Evolutionary conservation across 768 basidiomycete genomes (phyloP).

Genomic region (Auriscalpium vulgare): DNA sequence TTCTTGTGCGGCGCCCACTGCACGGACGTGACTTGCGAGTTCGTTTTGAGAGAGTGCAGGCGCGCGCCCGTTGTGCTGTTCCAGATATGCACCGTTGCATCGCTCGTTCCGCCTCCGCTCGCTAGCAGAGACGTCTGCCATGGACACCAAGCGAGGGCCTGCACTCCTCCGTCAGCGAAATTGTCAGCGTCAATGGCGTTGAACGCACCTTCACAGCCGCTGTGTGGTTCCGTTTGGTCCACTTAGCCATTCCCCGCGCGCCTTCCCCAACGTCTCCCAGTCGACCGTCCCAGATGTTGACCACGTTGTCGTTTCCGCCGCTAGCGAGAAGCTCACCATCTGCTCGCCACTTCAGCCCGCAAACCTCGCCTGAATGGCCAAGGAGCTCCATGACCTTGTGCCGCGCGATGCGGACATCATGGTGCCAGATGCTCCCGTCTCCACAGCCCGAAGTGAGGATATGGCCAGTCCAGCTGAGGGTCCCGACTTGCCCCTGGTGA

Average conservation of each 20-base stretch:
- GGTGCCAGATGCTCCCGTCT: slow-evolving; percentile 94
- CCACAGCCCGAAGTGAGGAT: slow-evolving; percentile 83
- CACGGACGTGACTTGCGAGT: slow-evolving; percentile 87
- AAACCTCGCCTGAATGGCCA: slow-evolving; percentile 91
- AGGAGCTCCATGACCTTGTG: slow-evolving; percentile 80
- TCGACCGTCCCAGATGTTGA: slow-evolving; percentile 95
- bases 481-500: slow-evolving; percentile 76
- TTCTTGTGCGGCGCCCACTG: slow-evolving; percentile 84
- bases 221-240: slow-evolving; percentile 87
- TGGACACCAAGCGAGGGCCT: slow-evolving; percentile 96
- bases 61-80: slow-evolving; percentile 89
- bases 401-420: slow-evolving; percentile 75
- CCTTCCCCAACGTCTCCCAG: slow-evolving; percentile 29
- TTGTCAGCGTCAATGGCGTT: neutral
- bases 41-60: slow-evolving; percentile 77
- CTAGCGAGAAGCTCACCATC: slow-evolving; percentile 93
- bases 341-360: slow-evolving; percentile 63
- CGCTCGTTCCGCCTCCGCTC: slow-evolving; percentile 61
- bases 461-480: slow-evolving; percentile 82
- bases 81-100: slow-evolving; percentile 87
- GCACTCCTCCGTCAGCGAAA: neutral
- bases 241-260: slow-evolving; percentile 61
- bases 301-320: slow-evolving; percentile 97
- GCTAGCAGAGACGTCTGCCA: slow-evolving; percentile 52
- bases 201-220: slow-evolving; percentile 67